Conservation (phyloP, 1,284 basidiomycete species). For the Naganishia cerealis region DNA sequence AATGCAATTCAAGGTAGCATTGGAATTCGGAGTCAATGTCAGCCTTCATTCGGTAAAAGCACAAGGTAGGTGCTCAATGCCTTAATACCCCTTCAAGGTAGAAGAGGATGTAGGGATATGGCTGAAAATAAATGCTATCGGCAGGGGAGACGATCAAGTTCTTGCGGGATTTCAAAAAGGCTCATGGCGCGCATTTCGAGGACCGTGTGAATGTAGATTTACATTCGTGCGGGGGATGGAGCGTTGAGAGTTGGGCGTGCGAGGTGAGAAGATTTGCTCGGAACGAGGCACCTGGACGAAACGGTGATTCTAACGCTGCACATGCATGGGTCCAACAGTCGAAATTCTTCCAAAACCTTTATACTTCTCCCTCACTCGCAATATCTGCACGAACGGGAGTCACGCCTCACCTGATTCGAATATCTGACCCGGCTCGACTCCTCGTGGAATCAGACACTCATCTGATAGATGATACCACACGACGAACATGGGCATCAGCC, state of each 20-base stretch:
- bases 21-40: constrained; percentile 51
- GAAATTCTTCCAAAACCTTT: constrained; percentile 50
- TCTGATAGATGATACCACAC: constrained; percentile 42
- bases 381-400: constrained; percentile 50
- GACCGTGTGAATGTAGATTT: constrained; percentile 51
- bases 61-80: constrained; percentile 39
- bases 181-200: constrained; percentile 40
- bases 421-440: constrained; percentile 48
- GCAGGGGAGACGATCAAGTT: constrained; percentile 51
- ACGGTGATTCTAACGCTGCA: neutral
- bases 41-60: constrained; percentile 55
- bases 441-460: constrained; percentile 55
- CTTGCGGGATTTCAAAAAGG: constrained; percentile 42
- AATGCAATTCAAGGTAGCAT: constrained; percentile 53
- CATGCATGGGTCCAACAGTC: constrained; percentile 10
- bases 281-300: neutral
- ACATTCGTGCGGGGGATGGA: constrained; percentile 53
- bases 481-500: constrained; percentile 48
- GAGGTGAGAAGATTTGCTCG: constrained; percentile 36
- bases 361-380: constrained; percentile 55
- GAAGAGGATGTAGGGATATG: neutral
- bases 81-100: neutral
- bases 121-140: neutral
- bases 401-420: constrained; percentile 46
- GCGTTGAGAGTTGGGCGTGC: constrained; percentile 43